A percentile compares a stretch with the other conserved stretches of the same genome.
These are phyloP conservation scores for Pseudogymnoascus pannorum DNA, from an alignment of 2,329 filamentous ascomycete species.

Conservation along the genomic window DNA sequence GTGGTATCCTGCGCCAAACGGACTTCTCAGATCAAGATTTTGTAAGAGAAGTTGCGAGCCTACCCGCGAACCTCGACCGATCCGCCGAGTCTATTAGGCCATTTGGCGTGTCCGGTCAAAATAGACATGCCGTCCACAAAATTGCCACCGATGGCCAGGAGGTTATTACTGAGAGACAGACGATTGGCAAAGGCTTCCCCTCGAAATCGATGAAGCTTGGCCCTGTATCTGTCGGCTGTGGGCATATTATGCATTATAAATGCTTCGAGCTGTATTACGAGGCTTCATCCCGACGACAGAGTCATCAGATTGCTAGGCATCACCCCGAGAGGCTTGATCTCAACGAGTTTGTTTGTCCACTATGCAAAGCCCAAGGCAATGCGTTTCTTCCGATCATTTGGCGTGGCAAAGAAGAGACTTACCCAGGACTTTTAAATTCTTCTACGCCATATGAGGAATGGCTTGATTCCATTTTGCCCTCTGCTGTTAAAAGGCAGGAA, in stretches of 20 bases:
- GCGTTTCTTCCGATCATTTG: constrained; percentile 91
- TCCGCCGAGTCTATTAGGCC: constrained; percentile 77
- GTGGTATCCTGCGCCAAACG: constrained; percentile 78
- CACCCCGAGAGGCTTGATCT: constrained; percentile 74
- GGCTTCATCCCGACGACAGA: constrained; percentile 75
- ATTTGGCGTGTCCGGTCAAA: constrained; percentile 85
- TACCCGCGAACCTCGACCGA: constrained; percentile 74
- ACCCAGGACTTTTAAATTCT: constrained; percentile 63
- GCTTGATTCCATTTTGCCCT: constrained; percentile 18
- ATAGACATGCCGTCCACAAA: constrained; percentile 69
- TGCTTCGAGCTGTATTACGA: constrained; percentile 91
- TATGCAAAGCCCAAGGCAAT: constrained; percentile 95
- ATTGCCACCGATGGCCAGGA: constrained; percentile 64
- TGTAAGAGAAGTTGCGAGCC: constrained; percentile 72
- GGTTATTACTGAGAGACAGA: constrained; percentile 68
- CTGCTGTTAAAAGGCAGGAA: constrained; percentile 39
- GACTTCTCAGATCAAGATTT: constrained; percentile 75
- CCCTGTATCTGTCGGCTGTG: constrained; percentile 83
- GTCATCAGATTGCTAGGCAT: constrained; percentile 86
- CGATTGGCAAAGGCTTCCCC: constrained; percentile 84
- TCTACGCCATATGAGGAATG: constrained; percentile 47
- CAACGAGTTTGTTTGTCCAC: constrained; percentile 90
- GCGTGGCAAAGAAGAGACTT: constrained; percentile 83
- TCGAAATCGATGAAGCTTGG: constrained; percentile 58
- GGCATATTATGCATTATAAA: constrained; percentile 96